These are phyloP conservation scores for Phoma sp. DNA, from an alignment of 2,329 filamentous ascomycete genomes.

Conservation along the genomic window DNA sequence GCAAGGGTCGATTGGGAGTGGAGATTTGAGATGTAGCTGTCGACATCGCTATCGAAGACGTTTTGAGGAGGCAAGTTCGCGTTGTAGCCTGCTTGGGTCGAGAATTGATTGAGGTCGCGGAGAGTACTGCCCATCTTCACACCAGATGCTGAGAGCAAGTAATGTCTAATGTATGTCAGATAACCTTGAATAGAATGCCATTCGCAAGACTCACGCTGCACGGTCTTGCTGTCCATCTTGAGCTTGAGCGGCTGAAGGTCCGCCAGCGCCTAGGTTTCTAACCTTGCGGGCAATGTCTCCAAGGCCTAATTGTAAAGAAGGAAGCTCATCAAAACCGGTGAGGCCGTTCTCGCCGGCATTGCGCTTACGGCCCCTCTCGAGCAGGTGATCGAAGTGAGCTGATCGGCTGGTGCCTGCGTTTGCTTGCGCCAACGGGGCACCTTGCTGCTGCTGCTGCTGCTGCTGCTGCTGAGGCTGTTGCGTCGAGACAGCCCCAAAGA, in stretches of 20 bases:
- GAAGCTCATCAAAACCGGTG: constrained; percentile 73
- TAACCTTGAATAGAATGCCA: neutral
- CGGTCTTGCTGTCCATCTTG: constrained; percentile 49
- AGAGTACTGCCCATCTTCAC: constrained; percentile 86
- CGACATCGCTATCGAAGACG: constrained; percentile 60
- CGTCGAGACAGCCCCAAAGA: constrained; percentile 33
- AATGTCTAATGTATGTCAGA: constrained; percentile 67
- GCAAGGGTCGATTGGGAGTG: constrained; percentile 89
- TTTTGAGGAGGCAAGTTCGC: constrained; percentile 46
- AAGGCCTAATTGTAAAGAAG: constrained; percentile 86
- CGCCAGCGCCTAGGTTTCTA: constrained; percentile 78
- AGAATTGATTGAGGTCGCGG: constrained; percentile 83
- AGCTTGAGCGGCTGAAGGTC: constrained; percentile 61
- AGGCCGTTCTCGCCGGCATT: constrained; percentile 68
- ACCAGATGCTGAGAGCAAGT: constrained; percentile 89
- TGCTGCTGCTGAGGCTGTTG: constrained; percentile 42
- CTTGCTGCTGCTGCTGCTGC: constrained; percentile 40
- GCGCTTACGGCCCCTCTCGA: constrained; percentile 70
- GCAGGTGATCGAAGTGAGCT: constrained; percentile 68
- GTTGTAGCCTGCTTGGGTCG: constrained; percentile 69
- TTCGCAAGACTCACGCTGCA: constrained; percentile 57
- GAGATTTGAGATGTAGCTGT: constrained; percentile 80
- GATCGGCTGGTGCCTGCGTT: constrained; percentile 51
- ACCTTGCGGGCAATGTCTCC: constrained; percentile 81
- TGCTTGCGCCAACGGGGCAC: constrained; percentile 42